Base-by-base conservation (phyloP, 2,329 filamentous ascomycete genomes). In the Hortaea sp. region DNA sequence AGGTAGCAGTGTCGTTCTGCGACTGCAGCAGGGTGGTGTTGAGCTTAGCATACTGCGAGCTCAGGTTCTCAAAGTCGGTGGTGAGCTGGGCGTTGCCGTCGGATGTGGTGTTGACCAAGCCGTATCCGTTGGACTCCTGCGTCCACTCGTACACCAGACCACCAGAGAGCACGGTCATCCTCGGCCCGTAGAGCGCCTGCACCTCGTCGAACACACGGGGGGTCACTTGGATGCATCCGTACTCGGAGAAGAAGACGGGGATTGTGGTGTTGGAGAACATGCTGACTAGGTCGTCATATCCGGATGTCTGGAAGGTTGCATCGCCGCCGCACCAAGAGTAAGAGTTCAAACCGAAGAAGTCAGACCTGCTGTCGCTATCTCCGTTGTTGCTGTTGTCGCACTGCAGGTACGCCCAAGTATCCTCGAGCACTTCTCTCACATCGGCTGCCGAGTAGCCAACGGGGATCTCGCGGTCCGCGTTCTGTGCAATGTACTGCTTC, bases 131-230 rank as follows among this genome's bases (percentile, higher is more conserved):
- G 38, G 69, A 66, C 62, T 89, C 86, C 66, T 88, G 75, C 1
- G 79, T 81, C 66, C 78, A 90, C 66, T 92, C 84, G 70, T 90
- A 92, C 40, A 90, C 84, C 40, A 92, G 73, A 53, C 85, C 85
- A 52, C 86, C 86, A 45, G 80, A 82, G 60, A 90, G 80, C 47
- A 79, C 71, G 12, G 71, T 81, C 83, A 90, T 88, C 53, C 86
- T 57, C 35, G 72, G 59, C 47, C 84, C 76, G 65, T 90, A 90
- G 54, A 92, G 79, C 51, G 81, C 72, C 46, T 71, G 73, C 9
- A 88, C 82, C 67, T 92, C 86, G 54, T 84, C 82, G 69, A 88
- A 92, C 57, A 80, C 67, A 55, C 86, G 83, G n/a, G 83, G 81
- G n/a, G 69, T 63, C 10, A 80, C 78, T 34, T 74, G 71, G 70